phyloP scores from a whole-genome alignment of 1,284 basidiomycete genomes.

The Trichosporon coremiiforme region DNA sequence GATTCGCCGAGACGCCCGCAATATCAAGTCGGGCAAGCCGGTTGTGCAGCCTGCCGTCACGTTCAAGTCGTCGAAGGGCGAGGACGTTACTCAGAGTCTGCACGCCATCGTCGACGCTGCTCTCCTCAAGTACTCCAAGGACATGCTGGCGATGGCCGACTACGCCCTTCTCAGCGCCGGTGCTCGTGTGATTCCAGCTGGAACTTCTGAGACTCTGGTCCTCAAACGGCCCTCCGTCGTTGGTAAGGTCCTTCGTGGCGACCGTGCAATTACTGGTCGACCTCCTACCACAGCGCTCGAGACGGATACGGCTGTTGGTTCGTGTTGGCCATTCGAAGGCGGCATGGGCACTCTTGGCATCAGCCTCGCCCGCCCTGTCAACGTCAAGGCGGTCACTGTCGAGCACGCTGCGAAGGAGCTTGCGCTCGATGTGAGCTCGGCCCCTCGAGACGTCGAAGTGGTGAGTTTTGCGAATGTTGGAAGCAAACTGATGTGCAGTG shows the following conservation, averaged over 20 bases:
- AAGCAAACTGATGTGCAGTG: conserved; percentile 59
- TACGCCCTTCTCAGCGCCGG: conserved; percentile 83
- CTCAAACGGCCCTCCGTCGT: conserved; percentile 56
- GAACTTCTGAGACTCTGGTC: conserved; percentile 77
- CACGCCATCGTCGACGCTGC: conserved; percentile 69
- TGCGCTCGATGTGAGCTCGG: conserved; percentile 73
- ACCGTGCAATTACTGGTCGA: conserved; percentile 65
- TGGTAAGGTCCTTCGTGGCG: conserved; percentile 26
- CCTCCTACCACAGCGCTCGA: conserved; percentile 82
- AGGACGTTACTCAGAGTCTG: conserved; percentile 72
- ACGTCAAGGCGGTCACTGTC: conserved; percentile 76
- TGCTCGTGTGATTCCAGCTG: conserved; percentile 73
- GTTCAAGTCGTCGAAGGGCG: conserved; percentile 73
- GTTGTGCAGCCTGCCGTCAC: conserved; percentile 53
- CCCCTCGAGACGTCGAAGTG: conserved; percentile 77
- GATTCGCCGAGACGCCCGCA: conserved; percentile 25
- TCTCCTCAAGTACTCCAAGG: conserved; percentile 69
- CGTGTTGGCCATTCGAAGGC: conserved; percentile 91
- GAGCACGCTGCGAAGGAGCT: conserved; percentile 83
- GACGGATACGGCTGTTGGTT: conserved; percentile 63
- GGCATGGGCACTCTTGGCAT: conserved; percentile 77
- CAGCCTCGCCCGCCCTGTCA: conserved; percentile 65
- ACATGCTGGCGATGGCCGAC: conserved; percentile 77
- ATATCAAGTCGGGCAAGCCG: conserved; percentile 43
- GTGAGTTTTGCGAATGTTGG: conserved; percentile 38